Evolutionary conservation across 306 rosid genomes (phyloP).

Genomic region (Vigna radiata): DNA sequence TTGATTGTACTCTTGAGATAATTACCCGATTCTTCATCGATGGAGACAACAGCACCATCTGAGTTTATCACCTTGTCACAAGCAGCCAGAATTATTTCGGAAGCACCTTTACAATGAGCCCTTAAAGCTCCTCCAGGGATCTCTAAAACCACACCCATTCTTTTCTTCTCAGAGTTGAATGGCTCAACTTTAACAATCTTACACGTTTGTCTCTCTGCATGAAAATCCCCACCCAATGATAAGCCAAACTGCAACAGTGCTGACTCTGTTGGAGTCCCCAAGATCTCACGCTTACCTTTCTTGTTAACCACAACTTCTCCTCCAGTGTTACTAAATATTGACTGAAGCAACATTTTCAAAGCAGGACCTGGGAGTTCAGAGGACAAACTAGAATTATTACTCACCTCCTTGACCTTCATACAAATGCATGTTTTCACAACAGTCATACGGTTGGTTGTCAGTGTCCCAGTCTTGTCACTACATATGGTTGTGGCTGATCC

Average conservation of each 20-base stretch:
- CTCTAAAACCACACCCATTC: conserved; percentile 88
- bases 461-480: conserved; percentile 96
- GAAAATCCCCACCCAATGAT: conserved; percentile 77
- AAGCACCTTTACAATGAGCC: conserved; percentile 95
- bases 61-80: conserved; percentile 80
- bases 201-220: conserved; percentile 65
- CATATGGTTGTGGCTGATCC: conserved; percentile 96
- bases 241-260: conserved; percentile 84
- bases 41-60: conserved; percentile 73
- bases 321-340: conserved; percentile 87
- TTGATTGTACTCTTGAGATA: conserved; percentile 62
- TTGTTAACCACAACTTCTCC: conserved; percentile 89
- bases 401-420: conserved; percentile 66
- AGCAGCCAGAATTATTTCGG: conserved; percentile 80
- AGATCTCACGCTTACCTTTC: conserved; percentile 69
- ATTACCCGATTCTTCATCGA: conserved; percentile 62
- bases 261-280: conserved; percentile 91
- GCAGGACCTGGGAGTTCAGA: conserved; percentile 66
- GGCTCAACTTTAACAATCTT: conserved; percentile 84
- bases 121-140: conserved; percentile 71
- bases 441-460: conserved; percentile 90
- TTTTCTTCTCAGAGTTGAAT: conserved; percentile 86
- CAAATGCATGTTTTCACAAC: conserved; percentile 91
- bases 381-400: conserved; percentile 47
- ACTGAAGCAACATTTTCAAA: conserved; percentile 66